phyloP scores from a whole-genome alignment of 2,329 filamentous ascomycete species.

The Xylariaceae sp. region DNA sequence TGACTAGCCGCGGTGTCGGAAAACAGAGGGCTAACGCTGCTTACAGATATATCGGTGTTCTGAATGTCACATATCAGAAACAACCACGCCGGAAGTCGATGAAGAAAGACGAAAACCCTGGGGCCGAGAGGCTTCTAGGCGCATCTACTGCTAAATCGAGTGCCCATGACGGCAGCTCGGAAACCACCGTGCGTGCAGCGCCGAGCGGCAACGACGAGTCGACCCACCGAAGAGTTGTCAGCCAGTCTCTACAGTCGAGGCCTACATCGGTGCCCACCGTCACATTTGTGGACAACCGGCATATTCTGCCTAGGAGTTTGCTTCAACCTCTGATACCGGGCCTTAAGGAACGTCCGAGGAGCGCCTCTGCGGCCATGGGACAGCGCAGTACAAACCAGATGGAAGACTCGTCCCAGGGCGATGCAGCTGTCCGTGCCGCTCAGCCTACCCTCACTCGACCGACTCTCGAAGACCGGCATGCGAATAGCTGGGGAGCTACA shows the following conservation, averaged over 20 bases:
- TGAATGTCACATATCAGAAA: slow-evolving; percentile 94
- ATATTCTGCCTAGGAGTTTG: slow-evolving; percentile 83
- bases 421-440: slow-evolving; percentile 9
- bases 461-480: slow-evolving; percentile 48
- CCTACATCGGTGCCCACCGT: slow-evolving; percentile 75
- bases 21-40: too few relatives aligned
- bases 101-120: slow-evolving; percentile 43
- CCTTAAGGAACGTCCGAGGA: slow-evolving; percentile 32
- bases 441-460: slow-evolving; percentile 33
- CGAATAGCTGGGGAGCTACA: slow-evolving; percentile 80
- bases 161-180: slow-evolving; percentile 18
- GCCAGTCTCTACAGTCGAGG: slow-evolving; percentile 68
- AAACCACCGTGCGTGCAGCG: slow-evolving; percentile 9
- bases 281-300: slow-evolving; percentile 87
- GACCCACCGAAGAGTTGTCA: slow-evolving; percentile 44
- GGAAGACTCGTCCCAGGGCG: slow-evolving; percentile 9
- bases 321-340: slow-evolving; percentile 54
- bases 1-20: not conserved
- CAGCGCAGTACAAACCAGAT: slow-evolving; percentile 20
- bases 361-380: slow-evolving; percentile 31
- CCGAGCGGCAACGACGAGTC: slow-evolving; percentile 19
- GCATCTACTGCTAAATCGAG: slow-evolving; percentile 34
- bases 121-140: slow-evolving; percentile 18
- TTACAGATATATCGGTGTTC: slow-evolving; percentile 83
- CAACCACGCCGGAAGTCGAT: slow-evolving; percentile 61